Evolutionary conservation across 805 yeast species (phyloP), one percentile per base, ranked within the genome.

Genomic region (fission yeast (Schizosaccharomyces pombe)): DNA sequence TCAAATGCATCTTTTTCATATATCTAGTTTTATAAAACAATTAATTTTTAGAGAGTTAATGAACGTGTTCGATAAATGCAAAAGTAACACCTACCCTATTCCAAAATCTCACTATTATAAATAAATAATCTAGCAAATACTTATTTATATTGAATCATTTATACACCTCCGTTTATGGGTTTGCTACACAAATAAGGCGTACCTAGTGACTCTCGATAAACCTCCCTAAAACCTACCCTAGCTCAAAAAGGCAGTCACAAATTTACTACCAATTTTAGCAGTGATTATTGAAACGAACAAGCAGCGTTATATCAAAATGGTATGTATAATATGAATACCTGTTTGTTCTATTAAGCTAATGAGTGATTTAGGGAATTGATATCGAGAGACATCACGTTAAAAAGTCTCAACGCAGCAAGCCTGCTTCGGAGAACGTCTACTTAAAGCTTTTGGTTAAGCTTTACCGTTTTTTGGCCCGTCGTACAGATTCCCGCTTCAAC

Each of bases 361-460:
- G 37, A 14, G 14, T 43, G 14, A 47, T 32, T 5, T 34, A 52
- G 61, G 61, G 60, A 51, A 58, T 59, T 57, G 97, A 91, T 78
- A 78, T 82, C 75, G 72, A 79, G 72, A 91, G 89, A 76, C 96
- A 85, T 77, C 99, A 91, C 82, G 79, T 77, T 71, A 85, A 86
- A 76, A 75, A 81, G 65, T 81, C 94, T 75, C 94, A 85, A 85
- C 86, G 99, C 78, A 76, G 82, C 72, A 96, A 96, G 75, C 99
- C 98, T 77, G 85, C 85, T 80, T 89, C 97, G 64, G 95, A 91
- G 77, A 91, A 91, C 73, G 95, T 87, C 76, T 91, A 91, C 95
- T 79, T 91, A 77, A 83, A 82, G 76, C 76, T 91, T 72, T 82
- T 91, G 75, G 97, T 89, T 74, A 89, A 89, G 82, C 79, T 91